Conservation (phyloP, 768 basidiomycete species). For the Boletus vinaceobasis region DNA sequence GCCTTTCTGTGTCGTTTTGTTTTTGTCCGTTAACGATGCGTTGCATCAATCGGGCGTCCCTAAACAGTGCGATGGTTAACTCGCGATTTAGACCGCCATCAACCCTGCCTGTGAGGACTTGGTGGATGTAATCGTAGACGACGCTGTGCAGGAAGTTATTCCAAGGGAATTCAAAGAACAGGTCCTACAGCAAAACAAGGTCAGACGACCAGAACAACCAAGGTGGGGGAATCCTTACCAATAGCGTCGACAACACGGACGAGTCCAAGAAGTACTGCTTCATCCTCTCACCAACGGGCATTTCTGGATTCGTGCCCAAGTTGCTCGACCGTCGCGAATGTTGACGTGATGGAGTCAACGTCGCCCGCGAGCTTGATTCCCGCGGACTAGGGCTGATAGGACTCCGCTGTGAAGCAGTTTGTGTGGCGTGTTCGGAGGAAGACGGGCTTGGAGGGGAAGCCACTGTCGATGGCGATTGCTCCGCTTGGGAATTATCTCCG, state of each 20-base stretch:
- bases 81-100: constrained; percentile 83
- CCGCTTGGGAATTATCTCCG: constrained; percentile 31
- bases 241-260: constrained; percentile 66
- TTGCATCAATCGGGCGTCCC: constrained; percentile 79
- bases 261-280: constrained; percentile 77
- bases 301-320: constrained; percentile 33
- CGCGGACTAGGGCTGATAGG: constrained; percentile 26
- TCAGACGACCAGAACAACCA: constrained; percentile 2
- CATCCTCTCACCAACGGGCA: constrained; percentile 72
- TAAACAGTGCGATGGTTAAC: constrained; percentile 78
- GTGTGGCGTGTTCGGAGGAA: constrained; percentile 30
- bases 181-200: constrained; percentile 49
- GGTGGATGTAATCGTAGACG: constrained; percentile 94
- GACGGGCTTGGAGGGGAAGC: constrained; percentile 30
- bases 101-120: constrained; percentile 85
- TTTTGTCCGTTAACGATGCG: constrained; percentile 85
- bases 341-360: constrained; percentile 49
- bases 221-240: constrained; percentile 50
- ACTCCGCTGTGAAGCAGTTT: constrained; percentile 25
- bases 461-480: constrained; percentile 29
- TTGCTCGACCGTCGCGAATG: constrained; percentile 48
- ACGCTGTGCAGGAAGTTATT: constrained; percentile 98
- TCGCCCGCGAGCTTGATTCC: constrained; percentile 30
- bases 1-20: constrained; percentile 76
- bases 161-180: constrained; percentile 95